phyloP scores from a whole-genome alignment of 1,139 yeast genomes.

The Magnusiomyces paraingens region DNA sequence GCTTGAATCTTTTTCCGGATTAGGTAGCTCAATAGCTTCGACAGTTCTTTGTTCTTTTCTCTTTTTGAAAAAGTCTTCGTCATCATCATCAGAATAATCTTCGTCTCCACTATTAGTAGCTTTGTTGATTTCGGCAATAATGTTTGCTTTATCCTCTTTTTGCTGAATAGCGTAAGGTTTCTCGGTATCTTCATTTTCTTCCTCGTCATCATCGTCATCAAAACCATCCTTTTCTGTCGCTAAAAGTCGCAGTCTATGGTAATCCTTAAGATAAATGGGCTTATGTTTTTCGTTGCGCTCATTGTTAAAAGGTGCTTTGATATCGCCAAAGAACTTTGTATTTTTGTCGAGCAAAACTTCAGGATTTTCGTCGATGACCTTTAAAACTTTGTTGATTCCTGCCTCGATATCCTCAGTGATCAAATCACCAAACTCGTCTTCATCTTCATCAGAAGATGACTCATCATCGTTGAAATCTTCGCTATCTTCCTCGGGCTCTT shows the following conservation, averaged over 20 bases:
- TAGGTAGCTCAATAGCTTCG: constrained; percentile 47
- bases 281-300: constrained; percentile 37
- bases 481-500: constrained; percentile 1
- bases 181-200: constrained; percentile 39
- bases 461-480: constrained; percentile 16
- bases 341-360: constrained; percentile 56
- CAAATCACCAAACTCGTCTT: constrained; percentile 88
- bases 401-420: constrained; percentile 79
- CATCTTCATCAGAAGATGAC: constrained; percentile 57
- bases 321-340: constrained; percentile 58
- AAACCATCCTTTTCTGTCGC: constrained; percentile 45
- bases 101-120: constrained; percentile 42
- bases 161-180: constrained; percentile 67
- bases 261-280: constrained; percentile 86
- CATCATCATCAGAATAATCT: constrained; percentile 42
- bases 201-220: constrained; percentile 38
- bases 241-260: constrained; percentile 76
- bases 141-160: constrained; percentile 62
- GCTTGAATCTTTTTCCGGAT: constrained; percentile 59
- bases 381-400: constrained; percentile 67
- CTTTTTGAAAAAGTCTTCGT: constrained; percentile 54
- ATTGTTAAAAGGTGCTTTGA: constrained; percentile 23
- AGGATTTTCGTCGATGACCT: constrained; percentile 56
- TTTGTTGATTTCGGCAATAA: constrained; percentile 71
- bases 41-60: constrained; percentile 39